Base-by-base conservation (phyloP, 1,139 yeast species). In the Geotrichum klebahnii region DNA sequence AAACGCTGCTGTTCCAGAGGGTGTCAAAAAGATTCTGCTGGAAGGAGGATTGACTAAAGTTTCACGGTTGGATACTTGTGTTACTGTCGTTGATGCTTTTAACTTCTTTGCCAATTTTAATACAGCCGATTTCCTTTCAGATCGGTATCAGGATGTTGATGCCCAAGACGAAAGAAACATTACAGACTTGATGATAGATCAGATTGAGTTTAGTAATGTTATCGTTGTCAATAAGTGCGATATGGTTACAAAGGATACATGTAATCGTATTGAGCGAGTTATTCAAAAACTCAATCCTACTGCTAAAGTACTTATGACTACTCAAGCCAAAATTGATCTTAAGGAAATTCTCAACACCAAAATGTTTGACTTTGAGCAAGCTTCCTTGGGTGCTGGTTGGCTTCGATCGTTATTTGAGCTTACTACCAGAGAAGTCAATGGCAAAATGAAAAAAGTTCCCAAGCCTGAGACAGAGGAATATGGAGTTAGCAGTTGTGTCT, bases 361-460 rank as follows among this genome's bases (percentile, higher is more conserved):
- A 3, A 55, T 59, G 20, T 73, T 65, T 56, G 69, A 68, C 44
- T 74, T 71, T 58, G 75, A 72, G 26, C 70, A 68, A 41, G 75
- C 75, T 0, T 58, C 72, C 5, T 61, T 73, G 1, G 67, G 75
- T n/a, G 74, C 77, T 5, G 77, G 77, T 3, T 73, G 77, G 77
- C 61, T 73, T 43, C 72, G 69, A 52, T 70, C 75, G 54, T 61
- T 73, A 23, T 66, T 72, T 48, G 76, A 72, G 54, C 70, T 72
- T 71, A 67, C 64, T 9, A 61, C 63, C 3, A 62, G 73, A 52
- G 69, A 70, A 26, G 74, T 73, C 2, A 51, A 53, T 31, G 56
- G 55, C 12, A 37, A 26, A n/a, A 31, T 44, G 14, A 64, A 50
- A 54, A 67, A 16, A 63, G 70, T 36, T 58, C 68, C 68, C 23